Conservation (phyloP, 2,329 filamentous ascomycete genomes). For the Alternaria ethzedia region DNA sequence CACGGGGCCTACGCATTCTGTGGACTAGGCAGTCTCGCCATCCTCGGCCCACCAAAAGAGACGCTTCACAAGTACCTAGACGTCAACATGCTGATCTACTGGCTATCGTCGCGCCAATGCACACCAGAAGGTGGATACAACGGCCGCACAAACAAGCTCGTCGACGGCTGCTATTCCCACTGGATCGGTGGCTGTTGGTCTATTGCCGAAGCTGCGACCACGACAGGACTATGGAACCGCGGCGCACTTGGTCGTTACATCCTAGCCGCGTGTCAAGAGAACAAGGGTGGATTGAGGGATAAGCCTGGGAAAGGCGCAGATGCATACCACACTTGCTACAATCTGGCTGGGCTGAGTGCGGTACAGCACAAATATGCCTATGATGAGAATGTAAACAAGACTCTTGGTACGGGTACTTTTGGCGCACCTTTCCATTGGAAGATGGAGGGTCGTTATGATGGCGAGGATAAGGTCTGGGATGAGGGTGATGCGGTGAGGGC, state of each 20-base stretch:
- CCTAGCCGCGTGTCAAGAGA: conserved; percentile 81
- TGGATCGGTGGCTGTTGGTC: conserved; percentile 98
- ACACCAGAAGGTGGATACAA: conserved; percentile 91
- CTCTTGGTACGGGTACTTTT: conserved; percentile 32
- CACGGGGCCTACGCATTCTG: conserved; percentile 98
- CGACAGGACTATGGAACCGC: conserved; percentile 70
- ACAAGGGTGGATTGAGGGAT: conserved; percentile 84
- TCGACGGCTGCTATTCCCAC: conserved; percentile 97
- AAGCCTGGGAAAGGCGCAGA: conserved; percentile 90
- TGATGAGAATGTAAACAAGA: conserved; percentile 46
- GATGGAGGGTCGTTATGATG: conserved; percentile 56
- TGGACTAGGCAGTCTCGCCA: conserved; percentile 84
- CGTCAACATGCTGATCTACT: conserved; percentile 76
- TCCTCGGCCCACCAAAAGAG: conserved; percentile 78
- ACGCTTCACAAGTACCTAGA: conserved; percentile 80
- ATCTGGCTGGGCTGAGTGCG: conserved; percentile 82
- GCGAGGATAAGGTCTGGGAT: conserved; percentile 65
- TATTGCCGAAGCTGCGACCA: conserved; percentile 78
- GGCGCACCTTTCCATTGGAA: conserved; percentile 54
- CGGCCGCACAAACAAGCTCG: conserved; percentile 94
- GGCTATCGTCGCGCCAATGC: conserved; percentile 89
- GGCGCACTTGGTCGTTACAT: conserved; percentile 90
- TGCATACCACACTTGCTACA: conserved; percentile 93
- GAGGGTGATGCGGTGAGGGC: conserved; percentile 71
- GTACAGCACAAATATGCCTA: conserved; percentile 71